Percentiles rank a stretch among this genome's conserved stretches.
Conservation (phyloP, 2,329 filamentous ascomycete species). For the Penicillium verrucosum region DNA sequence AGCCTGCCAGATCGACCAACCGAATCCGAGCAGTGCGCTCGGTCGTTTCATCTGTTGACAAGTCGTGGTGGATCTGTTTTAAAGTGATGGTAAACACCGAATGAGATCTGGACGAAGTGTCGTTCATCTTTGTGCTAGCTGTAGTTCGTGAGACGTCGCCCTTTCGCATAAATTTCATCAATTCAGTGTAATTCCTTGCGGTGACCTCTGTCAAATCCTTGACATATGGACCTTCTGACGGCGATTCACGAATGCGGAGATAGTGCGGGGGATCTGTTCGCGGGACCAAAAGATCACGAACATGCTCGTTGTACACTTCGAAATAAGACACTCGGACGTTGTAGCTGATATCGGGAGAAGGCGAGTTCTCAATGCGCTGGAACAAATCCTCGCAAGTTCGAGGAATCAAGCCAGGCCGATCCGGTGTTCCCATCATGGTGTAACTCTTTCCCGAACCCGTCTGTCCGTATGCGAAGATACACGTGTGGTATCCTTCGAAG, state of each 20-base stretch:
- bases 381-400: slow-evolving; percentile 95
- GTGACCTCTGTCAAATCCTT: slow-evolving; percentile 94
- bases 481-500: slow-evolving; percentile 98
- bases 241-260: slow-evolving; percentile 94
- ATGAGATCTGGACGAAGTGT: slow-evolving; percentile 93
- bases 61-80: slow-evolving; percentile 96
- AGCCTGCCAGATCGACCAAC: slow-evolving; percentile 90
- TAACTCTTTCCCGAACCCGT: slow-evolving; percentile 98
- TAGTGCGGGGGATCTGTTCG: slow-evolving; percentile 79
- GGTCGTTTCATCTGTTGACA: slow-evolving; percentile 95
- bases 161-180: slow-evolving; percentile 83
- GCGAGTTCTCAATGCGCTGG: slow-evolving; percentile 79
- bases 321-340: slow-evolving; percentile 98
- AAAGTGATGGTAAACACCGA: slow-evolving; percentile 97
- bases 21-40: slow-evolving; percentile 91
- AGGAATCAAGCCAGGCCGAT: slow-evolving; percentile 87
- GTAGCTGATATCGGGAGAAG: slow-evolving; percentile 90
- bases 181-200: slow-evolving; percentile 80
- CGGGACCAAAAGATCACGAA: slow-evolving; percentile 85
- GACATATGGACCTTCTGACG: slow-evolving; percentile 91
- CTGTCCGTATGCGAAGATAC: slow-evolving; percentile 97
- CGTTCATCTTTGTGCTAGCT: slow-evolving; percentile 98
- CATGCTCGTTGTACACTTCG: slow-evolving; percentile 99
- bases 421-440: slow-evolving; percentile 89
- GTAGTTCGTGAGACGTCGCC: slow-evolving; percentile 85